These are phyloP conservation scores for Solanum chacoense DNA, from an alignment of 305 asterid genomes.

Conservation along the genomic window DNA sequence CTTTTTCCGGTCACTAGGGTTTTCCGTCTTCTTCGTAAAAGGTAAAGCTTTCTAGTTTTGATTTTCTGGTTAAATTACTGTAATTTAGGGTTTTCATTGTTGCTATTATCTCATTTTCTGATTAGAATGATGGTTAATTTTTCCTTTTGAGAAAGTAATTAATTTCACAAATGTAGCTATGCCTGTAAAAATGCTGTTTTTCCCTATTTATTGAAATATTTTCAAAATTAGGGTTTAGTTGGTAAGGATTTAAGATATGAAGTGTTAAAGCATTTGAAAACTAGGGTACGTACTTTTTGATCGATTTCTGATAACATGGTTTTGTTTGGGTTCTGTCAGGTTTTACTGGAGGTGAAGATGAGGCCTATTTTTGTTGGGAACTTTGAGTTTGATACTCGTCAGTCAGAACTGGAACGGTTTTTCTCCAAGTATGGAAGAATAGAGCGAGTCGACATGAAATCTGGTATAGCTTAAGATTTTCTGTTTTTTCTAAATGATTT, in stretches of 20 bases:
- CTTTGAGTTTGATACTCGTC: conserved; percentile 61
- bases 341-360: conserved; percentile 17
- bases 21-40: background rate
- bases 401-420: conserved; percentile 57
- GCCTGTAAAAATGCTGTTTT: background rate
- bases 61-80: background rate
- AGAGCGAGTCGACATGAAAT: conserved; percentile 77
- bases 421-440: conserved; percentile 64
- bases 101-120: background rate
- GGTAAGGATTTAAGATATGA: background rate
- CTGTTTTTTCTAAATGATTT: background rate
- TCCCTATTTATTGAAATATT: background rate
- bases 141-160: background rate
- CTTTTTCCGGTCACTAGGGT: background rate
- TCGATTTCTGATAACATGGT: background rate
- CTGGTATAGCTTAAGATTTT: conserved; percentile 26
- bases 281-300: background rate
- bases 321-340: background rate
- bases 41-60: background rate
- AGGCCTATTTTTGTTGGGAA: conserved; percentile 59
- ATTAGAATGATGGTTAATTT: background rate
- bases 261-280: background rate
- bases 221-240: background rate
- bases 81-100: background rate
- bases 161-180: background rate